Percentiles rank a stretch among this genome's conserved stretches.
phyloP scores from a whole-genome alignment of 805 yeast species.

The Starmerella tilneyi region DNA sequence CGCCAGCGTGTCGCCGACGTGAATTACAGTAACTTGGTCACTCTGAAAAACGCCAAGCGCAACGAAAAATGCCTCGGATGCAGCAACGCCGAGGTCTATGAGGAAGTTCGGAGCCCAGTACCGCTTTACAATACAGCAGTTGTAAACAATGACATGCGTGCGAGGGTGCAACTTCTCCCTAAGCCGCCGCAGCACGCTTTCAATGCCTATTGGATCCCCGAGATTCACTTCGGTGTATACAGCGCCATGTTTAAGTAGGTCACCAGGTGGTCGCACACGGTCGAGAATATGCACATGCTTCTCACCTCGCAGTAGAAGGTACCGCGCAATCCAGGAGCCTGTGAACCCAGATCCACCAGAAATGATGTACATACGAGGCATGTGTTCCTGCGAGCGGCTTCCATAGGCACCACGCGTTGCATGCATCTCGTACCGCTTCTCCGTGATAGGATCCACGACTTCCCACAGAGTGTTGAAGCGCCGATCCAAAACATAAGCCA shows the following conservation, averaged over 20 bases:
- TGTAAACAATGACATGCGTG: constrained; percentile 21
- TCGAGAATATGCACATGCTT: constrained; percentile 23
- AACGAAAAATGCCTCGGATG: constrained; percentile 20
- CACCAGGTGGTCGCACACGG: constrained; percentile 24
- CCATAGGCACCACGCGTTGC: constrained; percentile 20
- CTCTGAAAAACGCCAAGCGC: constrained; percentile 12
- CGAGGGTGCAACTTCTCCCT: constrained; percentile 2
- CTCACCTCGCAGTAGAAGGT: constrained; percentile 26
- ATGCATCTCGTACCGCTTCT: constrained; percentile 11
- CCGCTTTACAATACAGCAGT: constrained; percentile 23
- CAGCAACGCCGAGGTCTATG: constrained; percentile 27
- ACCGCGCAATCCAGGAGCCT: constrained; percentile 30
- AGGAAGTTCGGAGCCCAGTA: constrained; percentile 29
- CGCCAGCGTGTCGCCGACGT: constrained; percentile 25
- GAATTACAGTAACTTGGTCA: constrained; percentile 16
- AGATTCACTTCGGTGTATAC: constrained; percentile 18
- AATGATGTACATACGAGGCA: constrained; percentile 23
- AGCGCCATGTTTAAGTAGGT: constrained; percentile 25
- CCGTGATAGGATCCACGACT: constrained; percentile 13
- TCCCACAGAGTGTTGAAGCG: constrained; percentile 9
- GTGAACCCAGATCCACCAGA: constrained; percentile 29
- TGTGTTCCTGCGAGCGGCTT: constrained; percentile 6
- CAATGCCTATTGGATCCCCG: constrained; percentile 12
- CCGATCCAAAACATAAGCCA: constrained; percentile 7
- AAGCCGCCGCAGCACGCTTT: constrained; percentile 14